phyloP scores from a whole-genome alignment of 345 rosid species.

The Melastoma malabathricum region DNA sequence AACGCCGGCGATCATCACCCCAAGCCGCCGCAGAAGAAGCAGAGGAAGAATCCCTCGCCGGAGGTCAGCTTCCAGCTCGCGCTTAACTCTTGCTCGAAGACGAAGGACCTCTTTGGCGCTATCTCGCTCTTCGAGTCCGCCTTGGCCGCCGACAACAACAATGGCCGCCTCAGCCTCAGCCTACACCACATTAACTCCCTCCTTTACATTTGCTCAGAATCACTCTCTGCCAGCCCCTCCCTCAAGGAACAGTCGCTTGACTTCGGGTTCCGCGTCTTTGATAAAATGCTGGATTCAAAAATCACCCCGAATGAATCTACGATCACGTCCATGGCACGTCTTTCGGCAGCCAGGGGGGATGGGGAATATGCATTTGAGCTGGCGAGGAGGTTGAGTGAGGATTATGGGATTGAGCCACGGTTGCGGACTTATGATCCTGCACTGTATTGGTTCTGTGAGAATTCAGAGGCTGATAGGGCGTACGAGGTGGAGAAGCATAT shows the following conservation, averaged over 20 bases:
- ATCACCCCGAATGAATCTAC: slow-evolving; percentile 57
- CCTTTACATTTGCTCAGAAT: slow-evolving; percentile 57
- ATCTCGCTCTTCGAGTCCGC: slow-evolving; percentile 50
- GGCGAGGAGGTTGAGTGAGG: slow-evolving; percentile 35
- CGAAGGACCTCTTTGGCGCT: slow-evolving; percentile 51
- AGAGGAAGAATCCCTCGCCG: slow-evolving; percentile 28
- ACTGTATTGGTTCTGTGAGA: slow-evolving; percentile 56
- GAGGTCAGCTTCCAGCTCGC: slow-evolving; percentile 41
- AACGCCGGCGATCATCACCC: too few species aligned
- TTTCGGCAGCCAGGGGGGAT: slow-evolving; percentile 66
- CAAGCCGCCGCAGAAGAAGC: slow-evolving; percentile 15
- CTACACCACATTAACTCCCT: slow-evolving; percentile 54
- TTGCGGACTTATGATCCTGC: slow-evolving; percentile 71
- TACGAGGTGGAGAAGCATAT: slow-evolving; percentile 75
- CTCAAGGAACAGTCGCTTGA: slow-evolving; percentile 16
- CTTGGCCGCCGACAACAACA: slow-evolving; percentile 14
- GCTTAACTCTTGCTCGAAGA: slow-evolving; percentile 54
- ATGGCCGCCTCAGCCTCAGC: slow-evolving; percentile 20
- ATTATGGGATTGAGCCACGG: slow-evolving; percentile 37
- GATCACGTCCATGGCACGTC: slow-evolving; percentile 46
- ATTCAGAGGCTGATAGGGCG: slow-evolving; percentile 51
- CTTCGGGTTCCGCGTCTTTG: slow-evolving; percentile 46
- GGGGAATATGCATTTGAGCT: slow-evolving; percentile 56
- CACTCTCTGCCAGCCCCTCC: slow-evolving; percentile 20
- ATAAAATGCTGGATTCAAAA: slow-evolving; percentile 35